Base-by-base conservation (phyloP, 169 alveolate species). In the Cytauxzoon felis region DNA sequence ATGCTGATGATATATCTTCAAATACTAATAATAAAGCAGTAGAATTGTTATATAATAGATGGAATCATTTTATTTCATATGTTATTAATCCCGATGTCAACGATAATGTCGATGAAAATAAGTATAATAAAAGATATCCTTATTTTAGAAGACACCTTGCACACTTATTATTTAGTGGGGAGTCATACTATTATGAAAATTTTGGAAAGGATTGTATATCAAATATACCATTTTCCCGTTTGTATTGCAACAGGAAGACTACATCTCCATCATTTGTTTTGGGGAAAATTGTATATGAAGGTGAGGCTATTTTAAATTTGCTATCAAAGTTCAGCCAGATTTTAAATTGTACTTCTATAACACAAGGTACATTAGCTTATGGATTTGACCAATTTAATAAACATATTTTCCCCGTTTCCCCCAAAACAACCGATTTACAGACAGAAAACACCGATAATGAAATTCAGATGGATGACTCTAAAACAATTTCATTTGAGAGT, bases 61-160 rank as follows among this genome's bases (percentile, higher is more conserved):
- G 57, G 80, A 23, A 26, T 51, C 30, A 29, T 21, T 29, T 68
- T 21, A 21, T 68, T 57, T 32, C 38, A 27, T 58, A 56, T 30
- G 27, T 68, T 47, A 19, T 57, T 2, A 43, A 42, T 30, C 72
- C 53, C 6, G 63, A 38, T 16, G 2, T 29, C 1, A 65, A 58
- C 34, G 59, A 33, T 11, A 60, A 11, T 13, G 6, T 16, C 9
- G 19, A 34, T 4, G 48, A 16, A 16, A 24, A 5, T 11, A 47
- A 21, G 5, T 8, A 33, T 24, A 27, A 13, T 24, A 13, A 32
- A 16, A 45, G 43, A 40, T 68, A 57, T 54, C 80, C 80, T 2
- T 68, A 56, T 71, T 5, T 68, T 49, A 56, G 73, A 26, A 56
- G 49, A 18, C 80, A 57, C 38, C n/a, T 68, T 32, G 63, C 62